Conservation (phyloP, 2,329 filamentous ascomycete genomes). For the Epichloe sp. region DNA sequence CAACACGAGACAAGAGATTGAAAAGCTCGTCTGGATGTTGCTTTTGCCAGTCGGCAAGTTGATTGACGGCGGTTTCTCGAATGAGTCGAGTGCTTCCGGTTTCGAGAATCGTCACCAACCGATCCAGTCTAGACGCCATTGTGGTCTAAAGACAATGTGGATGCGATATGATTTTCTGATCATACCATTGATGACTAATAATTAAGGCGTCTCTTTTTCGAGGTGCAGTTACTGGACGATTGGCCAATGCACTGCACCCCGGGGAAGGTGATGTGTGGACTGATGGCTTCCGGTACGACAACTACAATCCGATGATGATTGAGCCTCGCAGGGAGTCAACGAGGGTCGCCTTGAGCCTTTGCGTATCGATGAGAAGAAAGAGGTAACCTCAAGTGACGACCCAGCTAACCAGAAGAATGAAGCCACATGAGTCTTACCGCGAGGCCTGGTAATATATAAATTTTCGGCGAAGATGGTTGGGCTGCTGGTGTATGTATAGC, state of each 20-base stretch:
- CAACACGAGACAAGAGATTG: constrained; percentile 81
- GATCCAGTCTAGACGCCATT: constrained; percentile 51
- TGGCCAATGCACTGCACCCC: constrained; percentile 9
- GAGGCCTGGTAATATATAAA: neutral
- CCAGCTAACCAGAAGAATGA: neutral
- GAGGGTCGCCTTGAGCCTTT: neutral
- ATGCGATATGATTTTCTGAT: constrained; percentile 9
- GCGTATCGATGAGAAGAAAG: too few species aligned
- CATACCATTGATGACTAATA: neutral
- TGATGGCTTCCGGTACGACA: neutral
- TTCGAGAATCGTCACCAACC: constrained; percentile 83
- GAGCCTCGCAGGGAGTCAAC: neutral
- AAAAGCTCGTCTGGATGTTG: constrained; percentile 96
- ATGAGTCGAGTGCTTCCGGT: constrained; percentile 94
- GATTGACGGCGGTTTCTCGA: constrained; percentile 90
- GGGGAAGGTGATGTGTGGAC: neutral
- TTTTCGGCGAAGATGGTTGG: neutral
- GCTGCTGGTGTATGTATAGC: neutral
- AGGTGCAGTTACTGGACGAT: constrained; percentile 10
- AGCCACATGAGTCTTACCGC: neutral
- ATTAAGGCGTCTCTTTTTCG: constrained; percentile 1
- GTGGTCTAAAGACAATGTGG: constrained; percentile 9
- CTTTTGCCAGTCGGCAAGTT: constrained; percentile 95
- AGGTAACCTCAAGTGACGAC: too few species aligned
- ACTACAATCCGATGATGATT: neutral